phyloP scores from a whole-genome alignment of 257 asterid species.

The Ocimum tenuiflorum region DNA sequence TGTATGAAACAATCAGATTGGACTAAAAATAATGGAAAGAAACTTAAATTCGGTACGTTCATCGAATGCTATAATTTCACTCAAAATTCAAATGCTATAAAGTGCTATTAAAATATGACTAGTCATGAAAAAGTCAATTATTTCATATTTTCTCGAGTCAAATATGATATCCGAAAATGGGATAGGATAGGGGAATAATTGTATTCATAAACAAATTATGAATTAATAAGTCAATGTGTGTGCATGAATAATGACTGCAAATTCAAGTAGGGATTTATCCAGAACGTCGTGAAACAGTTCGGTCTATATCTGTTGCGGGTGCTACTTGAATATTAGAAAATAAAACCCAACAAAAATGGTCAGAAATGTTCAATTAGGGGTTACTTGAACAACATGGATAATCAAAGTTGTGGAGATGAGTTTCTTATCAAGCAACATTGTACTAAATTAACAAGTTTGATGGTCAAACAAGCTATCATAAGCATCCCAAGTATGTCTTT shows the following conservation, averaged over 20 bases:
- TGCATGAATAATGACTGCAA: constrained; percentile 21
- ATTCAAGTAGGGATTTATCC: too few species aligned
- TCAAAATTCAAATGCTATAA: neutral
- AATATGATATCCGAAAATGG: neutral
- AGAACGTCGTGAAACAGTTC: too few species aligned
- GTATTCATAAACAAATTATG: neutral
- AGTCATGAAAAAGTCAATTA: neutral
- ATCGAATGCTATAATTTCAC: neutral
- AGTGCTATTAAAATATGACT: neutral
- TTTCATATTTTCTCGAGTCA: neutral
- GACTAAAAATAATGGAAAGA: too few species aligned
- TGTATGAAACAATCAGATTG: too few species aligned
- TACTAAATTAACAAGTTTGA: constrained; percentile 6
- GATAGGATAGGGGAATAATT: neutral
- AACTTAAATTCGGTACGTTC: neutral
- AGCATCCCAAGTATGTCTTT: constrained; percentile 6
- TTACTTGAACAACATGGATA: constrained; percentile 18
- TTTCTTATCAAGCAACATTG: constrained; percentile 16
- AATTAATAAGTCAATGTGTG: constrained; percentile 14
- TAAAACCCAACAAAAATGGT: constrained; percentile 3
- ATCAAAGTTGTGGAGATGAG: neutral
- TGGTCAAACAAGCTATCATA: constrained; percentile 28
- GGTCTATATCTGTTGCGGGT: too few species aligned
- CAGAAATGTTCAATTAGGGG: constrained; percentile 26
- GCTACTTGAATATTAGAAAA: too few species aligned